These are phyloP conservation scores for Vicia faba DNA, from an alignment of 306 rosid species.

Conservation along the genomic window DNA sequence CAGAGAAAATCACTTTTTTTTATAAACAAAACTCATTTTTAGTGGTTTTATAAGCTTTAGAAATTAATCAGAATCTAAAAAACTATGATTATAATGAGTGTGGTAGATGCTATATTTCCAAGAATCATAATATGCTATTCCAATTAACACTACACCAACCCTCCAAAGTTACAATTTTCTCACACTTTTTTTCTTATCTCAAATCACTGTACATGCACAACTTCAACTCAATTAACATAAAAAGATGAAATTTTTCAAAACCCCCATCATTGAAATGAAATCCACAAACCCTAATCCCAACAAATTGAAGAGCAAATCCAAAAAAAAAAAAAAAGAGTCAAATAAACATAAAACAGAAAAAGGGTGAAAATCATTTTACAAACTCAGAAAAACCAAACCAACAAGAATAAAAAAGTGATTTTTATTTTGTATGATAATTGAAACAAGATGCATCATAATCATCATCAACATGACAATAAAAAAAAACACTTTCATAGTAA, in stretches of 20 bases:
- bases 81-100: background rate
- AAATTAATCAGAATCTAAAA: conserved; percentile 2
- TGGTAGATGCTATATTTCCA: background rate
- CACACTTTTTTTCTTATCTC: background rate
- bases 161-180: background rate
- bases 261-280: background rate
- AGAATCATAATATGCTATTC: background rate
- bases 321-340: background rate
- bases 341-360: conserved; percentile 23
- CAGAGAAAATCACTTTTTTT: background rate
- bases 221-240: conserved; percentile 3
- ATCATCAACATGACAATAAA: conserved; percentile 12
- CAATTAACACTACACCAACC: conserved; percentile 1
- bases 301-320: conserved; percentile 32
- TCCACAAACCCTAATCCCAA: background rate
- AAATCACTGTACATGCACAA: conserved; percentile 3
- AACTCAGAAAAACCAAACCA: conserved; percentile 5
- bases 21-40: background rate
- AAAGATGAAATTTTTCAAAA: background rate
- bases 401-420: background rate
- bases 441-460: conserved; percentile 19
- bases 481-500: conserved; percentile 8
- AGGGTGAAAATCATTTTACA: conserved; percentile 8
- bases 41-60: background rate
- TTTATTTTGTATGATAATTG: conserved; percentile 13